These are phyloP conservation scores for Cenchrus fungigraminus DNA, from an alignment of 176 grass and related monocot species.

Conservation along the genomic window DNA sequence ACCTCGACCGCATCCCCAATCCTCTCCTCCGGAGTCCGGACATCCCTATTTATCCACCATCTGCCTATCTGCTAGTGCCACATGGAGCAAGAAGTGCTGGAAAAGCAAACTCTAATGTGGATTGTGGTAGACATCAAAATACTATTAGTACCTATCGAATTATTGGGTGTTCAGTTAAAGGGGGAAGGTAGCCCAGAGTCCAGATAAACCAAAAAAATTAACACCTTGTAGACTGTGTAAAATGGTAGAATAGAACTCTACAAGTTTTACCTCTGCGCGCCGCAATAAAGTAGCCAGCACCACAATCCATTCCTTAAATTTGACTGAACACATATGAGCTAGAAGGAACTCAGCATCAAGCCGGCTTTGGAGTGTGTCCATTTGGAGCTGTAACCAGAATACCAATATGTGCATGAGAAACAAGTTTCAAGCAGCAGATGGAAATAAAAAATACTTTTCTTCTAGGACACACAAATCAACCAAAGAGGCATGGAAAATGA, in stretches of 20 bases:
- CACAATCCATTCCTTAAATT: slow-evolving; percentile 99
- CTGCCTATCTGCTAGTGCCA: not conserved
- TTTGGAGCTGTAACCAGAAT: slow-evolving; percentile 71
- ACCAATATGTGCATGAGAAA: slow-evolving; percentile 24
- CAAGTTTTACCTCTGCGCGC: slow-evolving; percentile 75
- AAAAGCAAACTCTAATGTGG: slow-evolving; percentile 1
- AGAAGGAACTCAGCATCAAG: slow-evolving; percentile 98
- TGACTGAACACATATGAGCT: slow-evolving; percentile 99
- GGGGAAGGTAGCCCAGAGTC: not conserved
- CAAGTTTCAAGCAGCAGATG: not conserved
- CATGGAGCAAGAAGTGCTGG: slow-evolving; percentile 6
- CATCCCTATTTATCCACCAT: not conserved
- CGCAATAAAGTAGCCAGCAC: slow-evolving; percentile 92
- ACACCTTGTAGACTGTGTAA: not conserved
- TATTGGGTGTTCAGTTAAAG: not conserved
- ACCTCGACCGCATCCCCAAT: not conserved
- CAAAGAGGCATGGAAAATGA: not conserved
- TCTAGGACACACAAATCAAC: not conserved
- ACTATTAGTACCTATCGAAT: not conserved
- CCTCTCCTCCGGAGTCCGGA: not conserved
- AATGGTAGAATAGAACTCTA: not conserved
- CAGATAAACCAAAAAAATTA: slow-evolving; percentile 31
- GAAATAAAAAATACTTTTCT: slow-evolving; percentile 18
- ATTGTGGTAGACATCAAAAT: not conserved
- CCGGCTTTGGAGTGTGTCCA: slow-evolving; percentile 95